These are phyloP conservation scores for Ogataea siamensis DNA, from an alignment of 805 yeast genomes.

Conservation along the genomic window DNA sequence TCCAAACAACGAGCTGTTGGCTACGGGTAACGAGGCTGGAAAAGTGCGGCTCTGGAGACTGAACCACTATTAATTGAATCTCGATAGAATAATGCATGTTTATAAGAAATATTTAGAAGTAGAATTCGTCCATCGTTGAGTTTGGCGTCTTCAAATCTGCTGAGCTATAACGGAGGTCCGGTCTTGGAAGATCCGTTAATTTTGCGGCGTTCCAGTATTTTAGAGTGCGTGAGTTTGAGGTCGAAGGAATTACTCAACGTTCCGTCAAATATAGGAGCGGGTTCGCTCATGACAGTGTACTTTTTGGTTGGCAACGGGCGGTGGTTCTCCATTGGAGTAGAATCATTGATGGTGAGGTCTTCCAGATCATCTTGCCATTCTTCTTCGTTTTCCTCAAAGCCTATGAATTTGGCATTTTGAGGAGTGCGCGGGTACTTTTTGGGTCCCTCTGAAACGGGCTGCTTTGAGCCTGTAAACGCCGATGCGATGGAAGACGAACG, in stretches of 20 bases:
- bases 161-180: conserved; percentile 15
- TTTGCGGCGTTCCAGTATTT: conserved; percentile 56
- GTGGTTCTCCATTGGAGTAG: conserved; percentile 6
- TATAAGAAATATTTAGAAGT: too few species aligned
- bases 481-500: conserved; percentile 16
- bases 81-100: conserved; percentile 1
- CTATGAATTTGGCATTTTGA: conserved; percentile 9
- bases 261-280: conserved; percentile 10
- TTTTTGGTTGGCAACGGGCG: conserved; percentile 19
- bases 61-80: conserved; percentile 67
- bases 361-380: conserved; percentile 4
- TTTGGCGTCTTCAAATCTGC: too few species aligned
- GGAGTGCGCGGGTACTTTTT: conserved; percentile 23
- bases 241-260: conserved; percentile 40
- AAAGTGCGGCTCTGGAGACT: conserved; percentile 85
- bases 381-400: conserved; percentile 15
- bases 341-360: conserved; percentile 11
- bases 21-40: conserved; percentile 90
- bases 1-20: conserved; percentile 77
- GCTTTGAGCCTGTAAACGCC: too few species aligned
- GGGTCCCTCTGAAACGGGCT: conserved; percentile 7
- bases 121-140: too few species aligned
- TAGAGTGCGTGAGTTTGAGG: conserved; percentile 61
- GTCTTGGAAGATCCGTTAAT: conserved; percentile 22
- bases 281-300: conserved; percentile 6